phyloP scores from a whole-genome alignment of 2,329 filamentous ascomycete genomes.

The Endoconidiophora laricicola region DNA sequence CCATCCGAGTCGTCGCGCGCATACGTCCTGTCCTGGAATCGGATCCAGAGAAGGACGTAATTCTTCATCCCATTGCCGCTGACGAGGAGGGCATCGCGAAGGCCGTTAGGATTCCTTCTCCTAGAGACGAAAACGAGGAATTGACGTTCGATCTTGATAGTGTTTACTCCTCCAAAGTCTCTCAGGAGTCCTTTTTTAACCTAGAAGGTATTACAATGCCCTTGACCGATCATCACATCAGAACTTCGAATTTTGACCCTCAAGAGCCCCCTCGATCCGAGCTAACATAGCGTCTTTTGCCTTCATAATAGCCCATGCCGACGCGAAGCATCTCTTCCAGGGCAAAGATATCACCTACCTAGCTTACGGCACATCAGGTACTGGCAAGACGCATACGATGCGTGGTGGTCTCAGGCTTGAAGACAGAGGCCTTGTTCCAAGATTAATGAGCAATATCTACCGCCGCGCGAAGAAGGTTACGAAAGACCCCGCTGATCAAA shows the following conservation, averaged over 20 bases:
- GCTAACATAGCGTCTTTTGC: conserved; percentile 10
- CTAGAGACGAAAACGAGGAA: conserved; percentile 79
- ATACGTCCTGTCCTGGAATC: conserved; percentile 76
- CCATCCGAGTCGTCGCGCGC: conserved; percentile 74
- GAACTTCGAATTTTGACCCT: background rate
- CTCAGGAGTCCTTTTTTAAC: conserved; percentile 78
- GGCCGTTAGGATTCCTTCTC: conserved; percentile 77
- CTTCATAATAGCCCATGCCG: conserved; percentile 52
- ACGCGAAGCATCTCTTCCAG: conserved; percentile 80
- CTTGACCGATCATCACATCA: background rate
- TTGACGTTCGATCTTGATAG: conserved; percentile 91
- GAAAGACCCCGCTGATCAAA: conserved; percentile 58
- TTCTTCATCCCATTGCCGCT: conserved; percentile 52
- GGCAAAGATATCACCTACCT: conserved; percentile 81
- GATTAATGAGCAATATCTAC: conserved; percentile 72
- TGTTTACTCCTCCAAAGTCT: conserved; percentile 66
- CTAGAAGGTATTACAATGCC: conserved; percentile 52
- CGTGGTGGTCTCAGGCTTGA: conserved; percentile 73
- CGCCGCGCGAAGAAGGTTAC: conserved; percentile 68
- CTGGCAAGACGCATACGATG: conserved; percentile 94
- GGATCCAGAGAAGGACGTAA: conserved; percentile 75
- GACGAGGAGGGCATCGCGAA: conserved; percentile 45
- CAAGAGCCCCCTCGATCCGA: background rate
- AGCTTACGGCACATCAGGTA: conserved; percentile 84
- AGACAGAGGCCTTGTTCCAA: conserved; percentile 75